These are phyloP conservation scores for Hymenoscyphus occultus DNA, from an alignment of 2,329 filamentous ascomycete genomes.

Conservation along the genomic window DNA sequence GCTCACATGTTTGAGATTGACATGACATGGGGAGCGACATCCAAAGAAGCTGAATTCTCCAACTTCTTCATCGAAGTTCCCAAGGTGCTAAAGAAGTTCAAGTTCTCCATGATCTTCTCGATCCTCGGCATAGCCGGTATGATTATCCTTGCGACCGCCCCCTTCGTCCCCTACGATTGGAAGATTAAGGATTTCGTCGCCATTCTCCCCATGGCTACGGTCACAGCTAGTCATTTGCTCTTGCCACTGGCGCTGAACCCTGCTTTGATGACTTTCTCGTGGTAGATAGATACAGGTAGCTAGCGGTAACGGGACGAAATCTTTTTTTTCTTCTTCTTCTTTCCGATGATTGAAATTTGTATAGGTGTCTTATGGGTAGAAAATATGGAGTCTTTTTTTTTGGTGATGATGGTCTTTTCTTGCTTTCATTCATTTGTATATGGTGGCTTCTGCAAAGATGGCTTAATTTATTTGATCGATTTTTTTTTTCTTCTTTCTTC, in stretches of 20 bases:
- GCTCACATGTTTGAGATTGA: conserved; percentile 82
- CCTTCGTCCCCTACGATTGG: conserved; percentile 65
- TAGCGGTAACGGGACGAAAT: too few relatives aligned
- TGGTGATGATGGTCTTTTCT: too few relatives aligned
- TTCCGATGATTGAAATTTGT: neutral
- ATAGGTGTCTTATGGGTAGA: conserved; percentile 1
- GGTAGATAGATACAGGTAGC: conserved; percentile 44
- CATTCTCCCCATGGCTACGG: conserved; percentile 71
- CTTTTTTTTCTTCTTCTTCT: too few relatives aligned
- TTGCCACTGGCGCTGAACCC: conserved; percentile 73
- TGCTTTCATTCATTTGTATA: neutral
- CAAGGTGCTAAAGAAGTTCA: conserved; percentile 72
- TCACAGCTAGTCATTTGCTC: conserved; percentile 66
- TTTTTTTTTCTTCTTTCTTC: too few relatives aligned
- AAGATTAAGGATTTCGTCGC: conserved; percentile 69
- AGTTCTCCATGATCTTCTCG: conserved; percentile 43
- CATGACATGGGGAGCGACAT: conserved; percentile 82
- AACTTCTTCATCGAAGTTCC: conserved; percentile 85
- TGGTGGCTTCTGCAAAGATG: neutral
- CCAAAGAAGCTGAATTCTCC: conserved; percentile 76
- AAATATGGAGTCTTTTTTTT: neutral
- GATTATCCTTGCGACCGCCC: conserved; percentile 59
- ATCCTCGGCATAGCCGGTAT: conserved; percentile 53
- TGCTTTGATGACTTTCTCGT: conserved; percentile 77
- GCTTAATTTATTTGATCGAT: neutral